phyloP scores from a whole-genome alignment of 495 filamentous ascomycete genomes.

The Podospora conica region DNA sequence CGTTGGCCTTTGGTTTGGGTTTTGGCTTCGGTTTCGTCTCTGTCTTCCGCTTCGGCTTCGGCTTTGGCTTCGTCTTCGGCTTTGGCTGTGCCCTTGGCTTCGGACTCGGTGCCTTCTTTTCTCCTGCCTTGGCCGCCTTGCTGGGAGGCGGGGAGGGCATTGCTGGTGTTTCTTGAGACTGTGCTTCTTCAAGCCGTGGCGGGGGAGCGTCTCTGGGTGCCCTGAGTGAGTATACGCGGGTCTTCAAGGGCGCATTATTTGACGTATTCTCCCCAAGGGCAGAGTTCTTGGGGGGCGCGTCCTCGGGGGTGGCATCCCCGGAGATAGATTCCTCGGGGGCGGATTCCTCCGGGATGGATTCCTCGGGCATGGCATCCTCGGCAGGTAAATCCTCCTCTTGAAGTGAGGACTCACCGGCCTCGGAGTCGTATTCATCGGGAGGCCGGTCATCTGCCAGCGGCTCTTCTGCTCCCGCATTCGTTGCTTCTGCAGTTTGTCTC shows the following conservation, averaged over 20 bases:
- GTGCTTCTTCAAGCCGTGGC: background rate
- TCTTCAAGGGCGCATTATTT: background rate
- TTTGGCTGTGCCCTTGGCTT: background rate
- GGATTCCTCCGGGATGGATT: background rate
- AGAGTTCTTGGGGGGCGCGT: background rate
- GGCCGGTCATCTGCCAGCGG: background rate
- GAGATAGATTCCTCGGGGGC: background rate
- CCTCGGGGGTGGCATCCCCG: background rate
- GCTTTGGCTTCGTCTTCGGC: background rate
- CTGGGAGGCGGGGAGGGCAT: background rate
- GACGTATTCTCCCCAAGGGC: background rate
- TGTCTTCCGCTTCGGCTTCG: background rate
- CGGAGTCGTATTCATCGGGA: background rate
- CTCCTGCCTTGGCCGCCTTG: background rate
- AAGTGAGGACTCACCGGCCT: background rate
- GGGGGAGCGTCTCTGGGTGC: background rate
- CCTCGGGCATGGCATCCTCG: too few species aligned
- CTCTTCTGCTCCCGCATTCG: background rate
- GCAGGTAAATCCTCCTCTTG: background rate
- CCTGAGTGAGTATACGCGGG: background rate
- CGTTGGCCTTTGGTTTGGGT: background rate
- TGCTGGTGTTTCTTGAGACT: background rate
- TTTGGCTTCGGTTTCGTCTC: background rate
- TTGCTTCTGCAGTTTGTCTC: background rate
- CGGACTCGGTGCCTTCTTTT: background rate